Percentiles rank a stretch among this genome's conserved stretches.
Conservation (phyloP, 805 yeast genomes). For the Sugiyamaella mastotermitis region DNA sequence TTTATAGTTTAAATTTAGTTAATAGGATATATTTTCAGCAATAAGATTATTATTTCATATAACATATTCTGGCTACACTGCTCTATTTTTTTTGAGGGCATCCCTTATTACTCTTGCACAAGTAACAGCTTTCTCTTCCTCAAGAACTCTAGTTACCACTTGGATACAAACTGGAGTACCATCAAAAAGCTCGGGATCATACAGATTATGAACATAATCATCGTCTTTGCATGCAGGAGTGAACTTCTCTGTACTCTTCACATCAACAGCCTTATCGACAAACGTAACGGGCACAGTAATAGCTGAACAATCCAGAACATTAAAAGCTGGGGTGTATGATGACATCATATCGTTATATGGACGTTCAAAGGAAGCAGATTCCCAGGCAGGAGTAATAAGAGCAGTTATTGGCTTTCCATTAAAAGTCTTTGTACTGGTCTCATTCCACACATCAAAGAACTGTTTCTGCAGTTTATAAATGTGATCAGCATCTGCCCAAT, state of each 20-base stretch:
- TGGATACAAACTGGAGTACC: slow-evolving; percentile 56
- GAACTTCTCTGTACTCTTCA: neutral
- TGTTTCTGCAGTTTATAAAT: slow-evolving; percentile 24
- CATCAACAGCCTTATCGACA: slow-evolving; percentile 39
- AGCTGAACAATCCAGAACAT: slow-evolving; percentile 19
- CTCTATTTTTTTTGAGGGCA: too few relatives aligned
- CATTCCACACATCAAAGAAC: slow-evolving; percentile 40
- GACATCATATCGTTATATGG: slow-evolving; percentile 26
- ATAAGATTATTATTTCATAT: too few relatives aligned
- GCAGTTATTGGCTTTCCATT: slow-evolving; percentile 12
- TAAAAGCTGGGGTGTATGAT: slow-evolving; percentile 42
- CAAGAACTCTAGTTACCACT: slow-evolving; percentile 46
- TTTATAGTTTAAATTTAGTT: too few relatives aligned
- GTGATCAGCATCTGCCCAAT: slow-evolving; percentile 13
- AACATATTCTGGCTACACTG: too few relatives aligned
- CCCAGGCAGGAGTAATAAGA: slow-evolving; percentile 14
- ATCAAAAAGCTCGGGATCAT: slow-evolving; percentile 41
- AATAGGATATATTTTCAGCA: too few relatives aligned
- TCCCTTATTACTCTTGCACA: slow-evolving; percentile 20
- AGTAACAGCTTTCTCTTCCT: slow-evolving; percentile 53
- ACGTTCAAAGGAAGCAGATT: slow-evolving; percentile 9
- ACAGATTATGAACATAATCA: slow-evolving; percentile 22
- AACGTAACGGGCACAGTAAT: slow-evolving; percentile 16
- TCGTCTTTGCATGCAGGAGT: slow-evolving; percentile 5
- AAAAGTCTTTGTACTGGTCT: slow-evolving; percentile 7